Percentiles rank a stretch among this genome's conserved stretches.
phyloP scores from a whole-genome alignment of 2,329 filamentous ascomycete species.

The Alternaria consortialis region DNA sequence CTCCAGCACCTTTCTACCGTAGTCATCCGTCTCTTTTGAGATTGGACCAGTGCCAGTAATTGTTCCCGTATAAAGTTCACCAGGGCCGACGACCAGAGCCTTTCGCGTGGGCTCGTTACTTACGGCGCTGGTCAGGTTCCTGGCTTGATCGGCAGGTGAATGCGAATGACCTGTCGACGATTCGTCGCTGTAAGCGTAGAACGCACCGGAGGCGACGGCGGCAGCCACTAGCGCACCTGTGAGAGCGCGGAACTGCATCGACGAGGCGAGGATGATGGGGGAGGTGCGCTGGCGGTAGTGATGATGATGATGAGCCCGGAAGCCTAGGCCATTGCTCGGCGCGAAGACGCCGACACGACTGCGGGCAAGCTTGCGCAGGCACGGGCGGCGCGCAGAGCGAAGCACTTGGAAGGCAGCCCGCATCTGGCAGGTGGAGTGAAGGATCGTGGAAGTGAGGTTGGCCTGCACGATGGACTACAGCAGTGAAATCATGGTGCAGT shows the following conservation, averaged over 20 bases:
- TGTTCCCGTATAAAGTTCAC: constrained; percentile 87
- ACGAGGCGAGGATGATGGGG: constrained; percentile 66
- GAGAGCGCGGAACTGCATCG: constrained; percentile 78
- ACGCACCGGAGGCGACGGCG: constrained; percentile 76
- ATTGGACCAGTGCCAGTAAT: constrained; percentile 87
- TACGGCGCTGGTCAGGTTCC: constrained; percentile 44
- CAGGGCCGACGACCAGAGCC: constrained; percentile 87
- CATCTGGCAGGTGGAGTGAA: constrained; percentile 62
- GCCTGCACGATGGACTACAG: constrained; percentile 9
- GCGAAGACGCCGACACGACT: constrained; percentile 52
- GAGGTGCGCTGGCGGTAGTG: constrained; percentile 49
- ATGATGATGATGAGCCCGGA: constrained; percentile 57
- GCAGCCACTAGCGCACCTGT: constrained; percentile 73
- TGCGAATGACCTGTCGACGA: constrained; percentile 32
- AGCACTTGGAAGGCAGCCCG: constrained; percentile 73
- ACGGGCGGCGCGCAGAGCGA: constrained; percentile 72
- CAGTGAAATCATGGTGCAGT: constrained; percentile 19
- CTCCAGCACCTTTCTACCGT: constrained; percentile 85
- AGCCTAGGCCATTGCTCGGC: constrained; percentile 56
- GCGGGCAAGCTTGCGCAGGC: constrained; percentile 68
- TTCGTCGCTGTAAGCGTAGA: constrained; percentile 71
- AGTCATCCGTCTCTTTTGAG: constrained; percentile 85
- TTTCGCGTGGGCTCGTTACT: constrained; percentile 63
- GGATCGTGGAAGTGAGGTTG: constrained; percentile 15
- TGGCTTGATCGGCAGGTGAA: constrained; percentile 39